These are phyloP conservation scores for Tausonia pullulans DNA, from an alignment of 1,284 basidiomycete genomes.

Conservation along the genomic window DNA sequence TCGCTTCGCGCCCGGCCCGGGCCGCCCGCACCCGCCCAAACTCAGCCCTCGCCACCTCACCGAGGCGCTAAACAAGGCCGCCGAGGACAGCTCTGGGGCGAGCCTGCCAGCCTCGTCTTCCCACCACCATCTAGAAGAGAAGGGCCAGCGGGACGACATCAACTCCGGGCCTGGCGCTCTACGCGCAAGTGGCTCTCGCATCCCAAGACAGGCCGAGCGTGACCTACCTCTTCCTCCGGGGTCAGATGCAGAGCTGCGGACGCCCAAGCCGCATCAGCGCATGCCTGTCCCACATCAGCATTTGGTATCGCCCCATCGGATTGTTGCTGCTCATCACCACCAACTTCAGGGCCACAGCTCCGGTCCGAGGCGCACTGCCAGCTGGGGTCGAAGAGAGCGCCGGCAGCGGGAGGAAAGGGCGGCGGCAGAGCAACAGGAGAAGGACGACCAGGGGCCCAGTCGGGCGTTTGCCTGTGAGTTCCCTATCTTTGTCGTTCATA, in stretches of 20 bases:
- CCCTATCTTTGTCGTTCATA: slow-evolving; percentile 27
- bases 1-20: slow-evolving; percentile 49
- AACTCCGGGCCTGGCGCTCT: slow-evolving; percentile 38
- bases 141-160: slow-evolving; percentile 46
- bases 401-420: not conserved
- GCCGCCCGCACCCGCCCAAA: slow-evolving; percentile 47
- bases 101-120: slow-evolving; percentile 25
- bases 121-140: slow-evolving; percentile 32
- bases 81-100: not conserved
- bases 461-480: slow-evolving; percentile 34
- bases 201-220: slow-evolving; percentile 44
- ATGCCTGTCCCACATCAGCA: no score
- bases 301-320: no score
- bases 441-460: slow-evolving; percentile 19
- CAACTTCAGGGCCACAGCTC: not conserved
- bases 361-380: not conserved
- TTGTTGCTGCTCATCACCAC: no score
- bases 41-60: slow-evolving; percentile 39
- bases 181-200: slow-evolving; percentile 43
- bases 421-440: not conserved
- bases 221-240: slow-evolving; percentile 33
- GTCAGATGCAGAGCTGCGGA: not conserved
- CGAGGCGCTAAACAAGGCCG: slow-evolving; percentile 21
- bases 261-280: no score
- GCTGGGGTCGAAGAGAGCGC: not conserved